phyloP scores from a whole-genome alignment of 805 yeast genomes.

The Metschnikowia henanensis region DNA sequence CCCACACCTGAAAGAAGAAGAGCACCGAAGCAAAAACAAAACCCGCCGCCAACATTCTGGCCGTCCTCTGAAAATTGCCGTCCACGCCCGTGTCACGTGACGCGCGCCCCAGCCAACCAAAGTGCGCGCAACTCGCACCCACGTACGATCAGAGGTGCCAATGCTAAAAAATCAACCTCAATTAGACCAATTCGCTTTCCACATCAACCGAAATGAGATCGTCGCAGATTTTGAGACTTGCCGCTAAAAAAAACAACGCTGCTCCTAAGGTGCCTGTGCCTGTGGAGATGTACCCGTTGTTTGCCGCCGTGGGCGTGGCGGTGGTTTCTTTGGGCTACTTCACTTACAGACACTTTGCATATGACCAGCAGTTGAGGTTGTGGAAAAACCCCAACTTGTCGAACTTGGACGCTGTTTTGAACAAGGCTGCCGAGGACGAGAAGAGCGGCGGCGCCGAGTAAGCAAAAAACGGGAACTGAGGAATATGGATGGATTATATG shows the following conservation, averaged over 20 bases:
- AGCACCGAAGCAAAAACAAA: too few relatives aligned
- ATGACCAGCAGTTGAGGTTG: slow-evolving; percentile 46
- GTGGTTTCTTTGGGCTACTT: slow-evolving; percentile 37
- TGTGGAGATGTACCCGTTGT: slow-evolving; percentile 48
- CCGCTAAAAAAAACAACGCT: slow-evolving; percentile 34
- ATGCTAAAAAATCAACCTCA: too few relatives aligned
- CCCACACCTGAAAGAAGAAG: too few relatives aligned
- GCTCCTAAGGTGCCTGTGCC: slow-evolving; percentile 28
- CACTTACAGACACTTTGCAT: slow-evolving; percentile 49
- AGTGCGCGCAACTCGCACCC: slow-evolving; percentile 7
- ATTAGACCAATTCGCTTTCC: too few relatives aligned
- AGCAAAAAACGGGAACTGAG: too few relatives aligned
- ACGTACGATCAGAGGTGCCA: too few relatives aligned
- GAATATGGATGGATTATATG: too few relatives aligned
- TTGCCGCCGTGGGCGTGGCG: slow-evolving; percentile 45
- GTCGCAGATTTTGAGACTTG: slow-evolving; percentile 39
- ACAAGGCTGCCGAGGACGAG: slow-evolving; percentile 32
- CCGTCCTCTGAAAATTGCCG: too few relatives aligned
- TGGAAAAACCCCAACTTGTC: slow-evolving; percentile 48
- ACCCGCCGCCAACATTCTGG: too few relatives aligned
- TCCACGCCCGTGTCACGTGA: slow-evolving; percentile 17
- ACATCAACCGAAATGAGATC: slow-evolving; percentile 38
- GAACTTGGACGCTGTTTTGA: slow-evolving; percentile 41
- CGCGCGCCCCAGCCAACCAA: slow-evolving; percentile 19
- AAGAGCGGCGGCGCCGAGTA: slow-evolving; percentile 15